These are phyloP conservation scores for Clitoria ternatea DNA, from an alignment of 306 rosid genomes.

Conservation along the genomic window DNA sequence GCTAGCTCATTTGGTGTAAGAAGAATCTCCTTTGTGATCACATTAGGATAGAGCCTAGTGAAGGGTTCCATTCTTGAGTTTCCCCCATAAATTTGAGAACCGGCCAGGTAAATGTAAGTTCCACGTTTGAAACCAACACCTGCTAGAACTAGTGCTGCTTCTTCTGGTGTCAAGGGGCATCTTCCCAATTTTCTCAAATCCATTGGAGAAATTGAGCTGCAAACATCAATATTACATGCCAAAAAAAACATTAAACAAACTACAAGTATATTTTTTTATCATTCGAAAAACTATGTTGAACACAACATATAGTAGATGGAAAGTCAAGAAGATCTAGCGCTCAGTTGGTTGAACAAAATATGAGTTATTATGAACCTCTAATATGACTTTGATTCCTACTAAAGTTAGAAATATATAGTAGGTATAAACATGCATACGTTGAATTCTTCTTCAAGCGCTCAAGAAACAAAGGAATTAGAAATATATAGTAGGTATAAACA, in stretches of 20 bases:
- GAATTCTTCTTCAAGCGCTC: constrained; percentile 86
- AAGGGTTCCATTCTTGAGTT: constrained; percentile 67
- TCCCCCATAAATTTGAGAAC: constrained; percentile 81
- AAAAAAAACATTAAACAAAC: constrained; percentile 2
- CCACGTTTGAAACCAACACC: constrained; percentile 64
- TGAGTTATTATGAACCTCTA: too few relatives aligned
- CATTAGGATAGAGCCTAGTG: constrained; percentile 75
- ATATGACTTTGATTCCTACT: too few relatives aligned
- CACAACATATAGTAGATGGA: not conserved
- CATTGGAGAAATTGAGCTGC: constrained; percentile 48
- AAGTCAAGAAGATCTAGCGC: too few relatives aligned
- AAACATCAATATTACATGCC: not conserved
- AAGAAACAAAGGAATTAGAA: constrained; percentile 74
- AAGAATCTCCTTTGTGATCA: constrained; percentile 78
- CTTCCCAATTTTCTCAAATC: constrained; percentile 74
- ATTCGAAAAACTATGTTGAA: not conserved
- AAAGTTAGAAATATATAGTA: too few relatives aligned
- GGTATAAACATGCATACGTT: constrained; percentile 36
- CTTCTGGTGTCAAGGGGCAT: constrained; percentile 97
- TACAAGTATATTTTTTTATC: not conserved
- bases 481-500: too few relatives aligned
- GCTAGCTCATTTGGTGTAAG: constrained; percentile 71
- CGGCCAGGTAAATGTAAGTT: constrained; percentile 83
- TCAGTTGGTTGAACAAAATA: too few relatives aligned
- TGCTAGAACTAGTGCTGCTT: constrained; percentile 91